phyloP scores from a whole-genome alignment of 2,329 filamentous ascomycete species.

The Penicillium occitanis region DNA sequence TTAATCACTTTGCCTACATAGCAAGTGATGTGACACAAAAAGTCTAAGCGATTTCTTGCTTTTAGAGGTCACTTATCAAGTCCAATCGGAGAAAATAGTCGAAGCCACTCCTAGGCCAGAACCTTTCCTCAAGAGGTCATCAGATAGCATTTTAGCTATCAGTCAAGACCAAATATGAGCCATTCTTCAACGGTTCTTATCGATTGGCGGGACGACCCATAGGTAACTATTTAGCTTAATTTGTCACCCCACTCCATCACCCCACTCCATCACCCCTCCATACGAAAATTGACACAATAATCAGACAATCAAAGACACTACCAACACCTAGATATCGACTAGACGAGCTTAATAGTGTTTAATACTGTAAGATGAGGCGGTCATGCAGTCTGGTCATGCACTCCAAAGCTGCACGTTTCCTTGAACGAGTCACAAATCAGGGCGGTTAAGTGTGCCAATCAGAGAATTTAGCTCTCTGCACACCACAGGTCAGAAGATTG shows the following conservation, averaged over 20 bases:
- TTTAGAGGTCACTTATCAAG: background rate
- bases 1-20: background rate
- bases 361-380: slow-evolving; percentile 12
- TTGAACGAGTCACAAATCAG: slow-evolving; percentile 15
- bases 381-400: slow-evolving; percentile 22
- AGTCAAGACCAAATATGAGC: slow-evolving; percentile 6
- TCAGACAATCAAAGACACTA: background rate
- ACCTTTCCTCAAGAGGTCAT: slow-evolving; percentile 2
- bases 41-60: slow-evolving; percentile 10
- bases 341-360: background rate
- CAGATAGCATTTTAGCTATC: background rate
- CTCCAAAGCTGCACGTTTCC: slow-evolving; percentile 9
- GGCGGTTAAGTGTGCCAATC: slow-evolving; percentile 4
- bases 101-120: slow-evolving; percentile 2
- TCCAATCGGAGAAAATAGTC: slow-evolving; percentile 14
- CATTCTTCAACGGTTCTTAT: slow-evolving; percentile 11
- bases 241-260: slow-evolving; percentile 5
- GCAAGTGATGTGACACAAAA: slow-evolving; percentile 9
- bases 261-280: slow-evolving; percentile 7
- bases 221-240: background rate
- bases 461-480: background rate
- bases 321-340: background rate
- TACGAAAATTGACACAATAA: background rate
- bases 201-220: slow-evolving; percentile 18
- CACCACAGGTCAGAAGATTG: slow-evolving; percentile 14